These are phyloP conservation scores for Panellus pusillus DNA, from an alignment of 768 basidiomycete species.

Conservation along the genomic window DNA sequence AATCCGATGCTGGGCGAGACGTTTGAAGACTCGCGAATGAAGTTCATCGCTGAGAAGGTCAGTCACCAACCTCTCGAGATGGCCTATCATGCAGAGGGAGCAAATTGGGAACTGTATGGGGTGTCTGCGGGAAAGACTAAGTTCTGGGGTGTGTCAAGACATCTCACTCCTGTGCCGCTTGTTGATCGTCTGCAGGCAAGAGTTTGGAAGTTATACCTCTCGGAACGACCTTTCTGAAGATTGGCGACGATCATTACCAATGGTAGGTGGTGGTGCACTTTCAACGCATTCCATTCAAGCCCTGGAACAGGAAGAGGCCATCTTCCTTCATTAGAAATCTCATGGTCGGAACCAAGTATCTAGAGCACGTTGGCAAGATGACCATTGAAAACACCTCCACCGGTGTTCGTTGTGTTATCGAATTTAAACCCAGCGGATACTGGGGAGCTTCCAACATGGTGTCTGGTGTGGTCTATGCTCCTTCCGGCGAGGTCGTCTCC, in stretches of 20 bases:
- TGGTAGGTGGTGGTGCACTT: constrained; percentile 49
- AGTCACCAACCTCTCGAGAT: constrained; percentile 81
- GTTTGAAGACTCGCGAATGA: constrained; percentile 79
- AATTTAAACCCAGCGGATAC: constrained; percentile 85
- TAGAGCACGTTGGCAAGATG: constrained; percentile 84
- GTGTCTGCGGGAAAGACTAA: constrained; percentile 85
- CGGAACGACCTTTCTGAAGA: constrained; percentile 66
- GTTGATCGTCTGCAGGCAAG: constrained; percentile 56
- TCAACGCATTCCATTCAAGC: constrained; percentile 1
- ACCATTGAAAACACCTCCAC: constrained; percentile 63
- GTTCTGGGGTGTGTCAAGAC: constrained; percentile 73
- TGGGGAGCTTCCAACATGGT: constrained; percentile 80
- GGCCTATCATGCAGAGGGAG: constrained; percentile 83
- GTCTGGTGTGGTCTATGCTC: constrained; percentile 55
- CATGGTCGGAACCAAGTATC: constrained; percentile 88
- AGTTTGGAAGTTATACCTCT: constrained; percentile 84
- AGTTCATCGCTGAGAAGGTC: constrained; percentile 86
- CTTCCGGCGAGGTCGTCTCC: constrained; percentile 53
- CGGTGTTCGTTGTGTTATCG: constrained; percentile 63
- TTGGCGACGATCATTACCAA: constrained; percentile 65
- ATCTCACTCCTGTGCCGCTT: constrained; percentile 13
- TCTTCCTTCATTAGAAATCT: constrained; percentile 88
- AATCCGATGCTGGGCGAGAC: constrained; percentile 90
- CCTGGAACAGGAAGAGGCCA: constrained; percentile 67
- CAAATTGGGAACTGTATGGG: constrained; percentile 71